phyloP scores from a whole-genome alignment of 768 basidiomycete species.

The Russula compacta region DNA sequence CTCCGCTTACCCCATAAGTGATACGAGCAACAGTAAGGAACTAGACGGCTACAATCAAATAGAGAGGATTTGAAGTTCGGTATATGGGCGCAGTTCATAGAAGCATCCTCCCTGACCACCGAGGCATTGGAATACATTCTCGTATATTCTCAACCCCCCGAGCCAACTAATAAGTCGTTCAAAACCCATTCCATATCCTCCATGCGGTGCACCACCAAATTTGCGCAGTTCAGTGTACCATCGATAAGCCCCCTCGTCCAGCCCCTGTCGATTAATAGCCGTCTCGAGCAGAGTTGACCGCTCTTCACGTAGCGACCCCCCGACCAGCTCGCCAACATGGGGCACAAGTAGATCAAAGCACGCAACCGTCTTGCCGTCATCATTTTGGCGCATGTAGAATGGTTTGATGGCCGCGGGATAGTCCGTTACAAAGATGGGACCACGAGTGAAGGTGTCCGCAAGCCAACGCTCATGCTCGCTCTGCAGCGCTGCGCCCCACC shows the following conservation, averaged over 20 bases:
- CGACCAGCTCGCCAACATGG: constrained; percentile 77
- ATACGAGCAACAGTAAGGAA: background rate
- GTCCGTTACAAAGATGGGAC: constrained; percentile 86
- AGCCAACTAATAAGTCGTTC: constrained; percentile 86
- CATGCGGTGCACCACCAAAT: constrained; percentile 86
- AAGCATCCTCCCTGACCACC: constrained; percentile 77
- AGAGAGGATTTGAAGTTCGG: too few species aligned
- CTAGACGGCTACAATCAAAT: background rate
- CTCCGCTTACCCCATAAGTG: background rate
- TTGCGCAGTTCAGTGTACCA: constrained; percentile 83
- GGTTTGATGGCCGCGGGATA: constrained; percentile 82
- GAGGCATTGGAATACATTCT: constrained; percentile 86
- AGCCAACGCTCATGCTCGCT: constrained; percentile 94
- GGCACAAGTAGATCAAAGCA: constrained; percentile 96
- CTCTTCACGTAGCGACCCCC: constrained; percentile 87
- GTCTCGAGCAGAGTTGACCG: constrained; percentile 41
- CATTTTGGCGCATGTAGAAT: constrained; percentile 89
- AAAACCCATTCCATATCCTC: constrained; percentile 94
- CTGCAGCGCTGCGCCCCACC: constrained; percentile 64
- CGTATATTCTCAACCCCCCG: constrained; percentile 79
- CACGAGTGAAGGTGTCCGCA: constrained; percentile 53
- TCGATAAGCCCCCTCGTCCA: constrained; percentile 35
- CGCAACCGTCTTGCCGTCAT: constrained; percentile 53
- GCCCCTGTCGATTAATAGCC: constrained; percentile 40
- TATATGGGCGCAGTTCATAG: constrained; percentile 31